Base-by-base conservation (phyloP, 345 rosid genomes). In the Kandelia obovata region DNA sequence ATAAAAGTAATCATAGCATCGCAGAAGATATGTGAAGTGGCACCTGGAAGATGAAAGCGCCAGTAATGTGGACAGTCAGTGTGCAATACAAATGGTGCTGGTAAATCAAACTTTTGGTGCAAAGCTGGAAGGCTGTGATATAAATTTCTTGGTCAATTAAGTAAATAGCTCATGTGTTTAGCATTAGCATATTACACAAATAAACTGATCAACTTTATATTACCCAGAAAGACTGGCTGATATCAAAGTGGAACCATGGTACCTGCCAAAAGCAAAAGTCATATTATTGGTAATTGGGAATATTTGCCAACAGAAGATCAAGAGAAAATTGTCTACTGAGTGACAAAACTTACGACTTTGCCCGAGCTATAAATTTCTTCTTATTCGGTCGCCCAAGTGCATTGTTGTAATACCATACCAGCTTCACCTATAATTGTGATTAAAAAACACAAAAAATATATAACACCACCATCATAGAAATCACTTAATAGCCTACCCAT, bases 11-110 rank as follows among this genome's bases (percentile, higher is more conserved):
- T 3, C 19, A 63, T 39, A 63, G 56, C 35, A 73, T 20, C 27
- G 5, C 47, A 39, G 17, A 27, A 37, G 34, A 30, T 17, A 23
- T 26, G 49, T 5, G n/a, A 52, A 26, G 37, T 34, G 31, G 53
- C 30, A 75, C 99, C 99, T 80, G 88, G 91, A 78, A 83, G 91
- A 84, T 90, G 98, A 79, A 71, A 84, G 62, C 98, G 92, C 97
- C 99, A 92, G 79, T 95, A 95, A 80, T 95, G 99, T 82, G 98
- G 98, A 75, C 99, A 95, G 80, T 95, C 96, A 15, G 98, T 89
- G 65, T 95, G 97, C 65, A 90, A 59, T 58, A 95, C 92, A 73
- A 95, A 95, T 21, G 97, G 98, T 65, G 96, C 96, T 9, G 99
- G 98, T 70, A 95, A 83, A 83, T 95, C 99, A 81, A 95, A 95